These are phyloP conservation scores for Multifurca ochricompacta DNA, from an alignment of 768 basidiomycete species.

Conservation along the genomic window DNA sequence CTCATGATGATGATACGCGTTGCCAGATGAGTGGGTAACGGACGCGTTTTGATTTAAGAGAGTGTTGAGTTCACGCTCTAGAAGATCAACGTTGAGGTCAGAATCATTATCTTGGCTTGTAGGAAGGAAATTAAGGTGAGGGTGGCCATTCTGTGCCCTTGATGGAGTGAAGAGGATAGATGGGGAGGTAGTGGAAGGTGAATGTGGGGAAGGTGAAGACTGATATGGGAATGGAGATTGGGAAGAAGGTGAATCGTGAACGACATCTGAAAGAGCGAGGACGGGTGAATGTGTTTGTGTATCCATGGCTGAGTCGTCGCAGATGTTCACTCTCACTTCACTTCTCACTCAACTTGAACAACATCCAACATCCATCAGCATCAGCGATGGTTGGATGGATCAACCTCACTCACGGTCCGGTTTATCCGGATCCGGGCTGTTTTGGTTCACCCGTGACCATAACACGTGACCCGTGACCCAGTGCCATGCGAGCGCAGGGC, in stretches of 20 bases:
- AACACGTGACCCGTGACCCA: no score
- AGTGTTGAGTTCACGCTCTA: constrained; percentile 68
- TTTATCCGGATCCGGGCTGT: no score
- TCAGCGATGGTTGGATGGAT: no score
- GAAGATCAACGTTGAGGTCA: constrained; percentile 32
- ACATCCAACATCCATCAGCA: no score
- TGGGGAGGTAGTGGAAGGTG: constrained; percentile 12
- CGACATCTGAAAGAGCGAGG: constrained; percentile 75
- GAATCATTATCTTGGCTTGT: constrained; percentile 33
- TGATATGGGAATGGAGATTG: constrained; percentile 32
- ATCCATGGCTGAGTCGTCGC: no score
- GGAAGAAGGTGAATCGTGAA: constrained; percentile 68
- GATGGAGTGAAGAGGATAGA: constrained; percentile 21
- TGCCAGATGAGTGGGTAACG: constrained; percentile 54
- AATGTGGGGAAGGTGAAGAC: constrained; percentile 23
- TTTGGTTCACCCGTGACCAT: no score
- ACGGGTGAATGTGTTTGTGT: constrained; percentile 46
- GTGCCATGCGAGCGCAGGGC: no score
- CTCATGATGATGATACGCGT: constrained; percentile 8
- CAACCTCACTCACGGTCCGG: no score
- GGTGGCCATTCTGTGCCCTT: constrained; percentile 16
- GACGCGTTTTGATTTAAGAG: constrained; percentile 70
- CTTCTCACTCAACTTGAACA: no score
- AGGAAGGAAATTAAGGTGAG: constrained; percentile 32
- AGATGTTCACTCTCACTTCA: no score